Percentiles rank a stretch among this genome's conserved stretches.
Conservation (phyloP, 441 rosid species). For the Manihot esculenta region DNA sequence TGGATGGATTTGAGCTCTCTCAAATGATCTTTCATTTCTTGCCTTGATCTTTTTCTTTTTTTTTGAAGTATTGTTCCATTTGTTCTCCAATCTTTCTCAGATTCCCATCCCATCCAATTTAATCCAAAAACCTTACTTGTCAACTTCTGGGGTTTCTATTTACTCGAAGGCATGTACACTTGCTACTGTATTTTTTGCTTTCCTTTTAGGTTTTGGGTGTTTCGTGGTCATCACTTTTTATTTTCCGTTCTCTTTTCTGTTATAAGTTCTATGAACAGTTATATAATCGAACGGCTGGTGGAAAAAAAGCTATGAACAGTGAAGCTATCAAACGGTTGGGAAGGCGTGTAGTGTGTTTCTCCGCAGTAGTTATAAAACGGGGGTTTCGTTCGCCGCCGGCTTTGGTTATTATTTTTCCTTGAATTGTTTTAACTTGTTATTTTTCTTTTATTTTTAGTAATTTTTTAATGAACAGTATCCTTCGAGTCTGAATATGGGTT, state of each 20-base stretch:
- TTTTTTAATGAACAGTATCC: background rate
- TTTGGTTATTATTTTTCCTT: constrained; percentile 19
- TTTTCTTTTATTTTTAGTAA: no score
- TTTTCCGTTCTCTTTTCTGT: background rate
- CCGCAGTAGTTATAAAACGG: constrained; percentile 19
- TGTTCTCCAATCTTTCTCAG: background rate
- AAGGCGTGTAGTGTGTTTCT: background rate
- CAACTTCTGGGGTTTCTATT: background rate
- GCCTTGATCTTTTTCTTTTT: constrained; percentile 8
- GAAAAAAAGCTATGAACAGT: background rate
- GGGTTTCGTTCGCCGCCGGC: constrained; percentile 26
- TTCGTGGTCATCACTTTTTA: background rate
- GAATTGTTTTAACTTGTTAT: constrained; percentile 13
- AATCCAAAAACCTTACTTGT: background rate
- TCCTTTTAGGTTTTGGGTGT: background rate
- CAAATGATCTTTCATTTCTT: constrained; percentile 18
- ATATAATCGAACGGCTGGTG: background rate
- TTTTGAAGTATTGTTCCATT: background rate
- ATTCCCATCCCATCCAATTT: constrained; percentile 2
- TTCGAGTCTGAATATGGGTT: background rate
- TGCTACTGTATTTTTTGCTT: background rate
- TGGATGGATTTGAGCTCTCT: constrained; percentile 15
- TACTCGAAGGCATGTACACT: background rate
- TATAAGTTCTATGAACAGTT: background rate
- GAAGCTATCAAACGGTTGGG: background rate